Conservation (phyloP, 306 rosid species). For the Adenanthera pavonina region DNA sequence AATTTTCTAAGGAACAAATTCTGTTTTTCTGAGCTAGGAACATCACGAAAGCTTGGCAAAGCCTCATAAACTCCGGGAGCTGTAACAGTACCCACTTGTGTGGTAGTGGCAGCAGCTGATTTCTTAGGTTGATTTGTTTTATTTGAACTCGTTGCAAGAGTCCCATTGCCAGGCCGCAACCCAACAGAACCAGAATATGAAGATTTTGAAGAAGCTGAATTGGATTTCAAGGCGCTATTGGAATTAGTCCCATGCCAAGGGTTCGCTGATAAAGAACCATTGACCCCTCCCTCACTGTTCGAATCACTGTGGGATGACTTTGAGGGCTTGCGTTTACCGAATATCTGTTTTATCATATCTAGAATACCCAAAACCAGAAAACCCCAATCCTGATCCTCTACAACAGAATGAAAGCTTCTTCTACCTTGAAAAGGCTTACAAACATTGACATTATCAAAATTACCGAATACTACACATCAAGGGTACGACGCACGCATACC, state of each 20-base stretch:
- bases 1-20: slow-evolving; percentile 55
- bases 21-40: slow-evolving; percentile 58
- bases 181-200: slow-evolving; percentile 1
- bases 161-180: slow-evolving; percentile 44
- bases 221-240: slow-evolving; percentile 46
- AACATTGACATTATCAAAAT: slow-evolving; percentile 30
- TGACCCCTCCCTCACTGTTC: slow-evolving; percentile 47
- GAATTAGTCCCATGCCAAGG: slow-evolving; percentile 25
- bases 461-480: not conserved
- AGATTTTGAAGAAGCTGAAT: slow-evolving; percentile 48
- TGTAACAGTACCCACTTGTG: slow-evolving; percentile 43
- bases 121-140: slow-evolving; percentile 50
- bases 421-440: slow-evolving; percentile 23
- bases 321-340: slow-evolving; percentile 58
- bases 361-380: slow-evolving; percentile 39
- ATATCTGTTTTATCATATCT: slow-evolving; percentile 61
- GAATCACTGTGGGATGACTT: slow-evolving; percentile 48
- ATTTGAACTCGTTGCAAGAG: slow-evolving; percentile 34
- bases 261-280: slow-evolving; percentile 41
- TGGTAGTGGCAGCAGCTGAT: slow-evolving; percentile 28
- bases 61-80: slow-evolving; percentile 52
- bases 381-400: slow-evolving; percentile 30
- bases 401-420: slow-evolving; percentile 23
- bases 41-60: slow-evolving; percentile 60
- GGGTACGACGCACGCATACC: slow-evolving; percentile 14